These are phyloP conservation scores for Penicillium brevicompactum DNA, from an alignment of 2,329 filamentous ascomycete species.

Conservation along the genomic window DNA sequence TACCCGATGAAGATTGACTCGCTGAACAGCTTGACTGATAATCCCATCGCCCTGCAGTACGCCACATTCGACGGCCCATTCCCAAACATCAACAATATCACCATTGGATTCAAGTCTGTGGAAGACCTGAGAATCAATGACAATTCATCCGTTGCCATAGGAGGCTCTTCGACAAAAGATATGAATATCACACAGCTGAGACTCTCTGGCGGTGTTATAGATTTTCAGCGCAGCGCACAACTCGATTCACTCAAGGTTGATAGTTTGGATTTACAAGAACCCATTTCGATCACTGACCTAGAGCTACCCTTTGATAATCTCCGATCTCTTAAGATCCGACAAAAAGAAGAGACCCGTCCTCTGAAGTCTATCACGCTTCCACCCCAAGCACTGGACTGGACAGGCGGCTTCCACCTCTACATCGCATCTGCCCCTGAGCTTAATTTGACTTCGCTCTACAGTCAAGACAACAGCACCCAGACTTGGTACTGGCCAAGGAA, in stretches of 20 bases:
- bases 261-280: not conserved
- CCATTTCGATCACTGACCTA: not conserved
- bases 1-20: not conserved
- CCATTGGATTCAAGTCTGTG: not conserved
- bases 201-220: not conserved
- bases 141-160: not conserved
- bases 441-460: not conserved
- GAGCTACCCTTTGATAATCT: slow-evolving; percentile 1
- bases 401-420: not conserved
- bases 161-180: not conserved
- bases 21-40: not conserved
- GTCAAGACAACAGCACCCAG: not conserved
- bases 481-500: slow-evolving; percentile 7
- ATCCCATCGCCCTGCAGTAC: not conserved
- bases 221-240: not conserved
- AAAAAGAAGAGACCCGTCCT: not conserved
- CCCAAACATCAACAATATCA: not conserved
- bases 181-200: not conserved
- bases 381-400: slow-evolving; percentile 1
- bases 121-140: not conserved
- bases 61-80: not conserved
- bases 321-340: not conserved
- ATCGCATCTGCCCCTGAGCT: not conserved
- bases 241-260: not conserved
- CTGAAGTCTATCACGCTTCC: slow-evolving; percentile 1